These are phyloP conservation scores for Emergomyces pasteurianus DNA, from an alignment of 2,329 filamentous ascomycete species.

Conservation along the genomic window DNA sequence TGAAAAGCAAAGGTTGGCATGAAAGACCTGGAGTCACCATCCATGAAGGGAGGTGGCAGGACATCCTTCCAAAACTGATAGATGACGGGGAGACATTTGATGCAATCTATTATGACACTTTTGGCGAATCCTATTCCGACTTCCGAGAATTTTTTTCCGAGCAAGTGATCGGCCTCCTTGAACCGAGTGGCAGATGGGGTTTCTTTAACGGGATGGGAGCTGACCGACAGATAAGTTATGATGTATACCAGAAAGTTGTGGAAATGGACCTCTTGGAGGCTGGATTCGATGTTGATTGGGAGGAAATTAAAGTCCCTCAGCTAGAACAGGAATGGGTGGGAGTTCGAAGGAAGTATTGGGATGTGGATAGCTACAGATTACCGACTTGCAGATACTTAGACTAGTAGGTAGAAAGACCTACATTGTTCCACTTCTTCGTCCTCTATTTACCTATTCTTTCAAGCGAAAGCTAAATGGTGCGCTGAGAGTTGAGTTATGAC, in stretches of 20 bases:
- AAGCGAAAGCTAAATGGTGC: neutral
- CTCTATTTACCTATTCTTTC: neutral
- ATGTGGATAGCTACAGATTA: conserved; percentile 48
- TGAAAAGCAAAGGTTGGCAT: conserved; percentile 56
- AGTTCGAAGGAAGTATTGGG: conserved; percentile 82
- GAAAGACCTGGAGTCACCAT: conserved; percentile 49
- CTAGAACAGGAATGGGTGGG: conserved; percentile 77
- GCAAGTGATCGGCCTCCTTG: conserved; percentile 65
- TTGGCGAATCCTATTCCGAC: conserved; percentile 83
- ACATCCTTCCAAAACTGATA: conserved; percentile 57
- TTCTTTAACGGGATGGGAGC: conserved; percentile 73
- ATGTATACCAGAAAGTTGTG: conserved; percentile 85
- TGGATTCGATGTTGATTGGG: conserved; percentile 81
- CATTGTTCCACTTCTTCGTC: neutral
- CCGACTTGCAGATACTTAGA: conserved; percentile 30
- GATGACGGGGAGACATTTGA: conserved; percentile 62
- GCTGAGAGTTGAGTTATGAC: neutral
- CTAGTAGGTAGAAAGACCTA: conserved; percentile 1
- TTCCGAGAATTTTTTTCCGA: conserved; percentile 81
- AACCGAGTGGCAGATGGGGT: conserved; percentile 43
- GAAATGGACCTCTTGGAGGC: conserved; percentile 86
- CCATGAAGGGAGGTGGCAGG: conserved; percentile 68
- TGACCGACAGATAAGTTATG: conserved; percentile 84
- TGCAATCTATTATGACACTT: conserved; percentile 94
- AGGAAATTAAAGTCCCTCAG: conserved; percentile 60